Evolutionary conservation across 2,329 filamentous ascomycete species (phyloP).

Genomic region (Dothiorella sarmentorum): DNA sequence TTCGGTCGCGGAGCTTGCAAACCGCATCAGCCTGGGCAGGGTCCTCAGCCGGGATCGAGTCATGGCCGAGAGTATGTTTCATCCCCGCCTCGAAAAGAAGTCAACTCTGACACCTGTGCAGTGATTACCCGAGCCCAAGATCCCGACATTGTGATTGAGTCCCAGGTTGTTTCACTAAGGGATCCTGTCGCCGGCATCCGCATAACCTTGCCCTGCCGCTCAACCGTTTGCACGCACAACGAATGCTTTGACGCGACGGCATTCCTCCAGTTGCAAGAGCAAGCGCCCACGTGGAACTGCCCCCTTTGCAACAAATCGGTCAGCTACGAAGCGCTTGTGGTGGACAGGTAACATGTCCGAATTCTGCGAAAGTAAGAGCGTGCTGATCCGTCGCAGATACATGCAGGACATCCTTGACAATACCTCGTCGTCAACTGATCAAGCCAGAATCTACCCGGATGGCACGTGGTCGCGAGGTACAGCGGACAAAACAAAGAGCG

Average conservation of each 20-base stretch:
- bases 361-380: conserved; percentile 13
- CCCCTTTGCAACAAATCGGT: conserved; percentile 86
- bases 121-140: conserved; percentile 80
- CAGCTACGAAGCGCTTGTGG: conserved; percentile 74
- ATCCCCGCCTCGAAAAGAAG: not conserved
- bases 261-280: conserved; percentile 90
- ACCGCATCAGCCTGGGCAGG: conserved; percentile 64
- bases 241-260: conserved; percentile 93
- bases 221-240: conserved; percentile 76
- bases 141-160: conserved; percentile 83
- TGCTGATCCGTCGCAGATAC: conserved; percentile 54
- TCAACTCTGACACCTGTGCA: conserved; percentile 35
- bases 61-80: conserved; percentile 70
- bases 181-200: conserved; percentile 86
- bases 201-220: conserved; percentile 75
- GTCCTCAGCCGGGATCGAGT: conserved; percentile 79
- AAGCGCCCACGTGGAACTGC: conserved; percentile 95
- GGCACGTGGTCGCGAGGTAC: conserved; percentile 66
- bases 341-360: conserved; percentile 69
- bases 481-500: conserved; percentile 25
- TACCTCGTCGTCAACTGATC: conserved; percentile 68
- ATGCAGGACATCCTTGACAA: conserved; percentile 79
- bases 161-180: conserved; percentile 84
- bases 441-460: conserved; percentile 85
- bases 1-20: conserved; percentile 67